A percentile compares a stretch with the other conserved stretches of the same genome.
Conservation (phyloP, 805 yeast species). For the Teunomyces barrocoloradensis region DNA sequence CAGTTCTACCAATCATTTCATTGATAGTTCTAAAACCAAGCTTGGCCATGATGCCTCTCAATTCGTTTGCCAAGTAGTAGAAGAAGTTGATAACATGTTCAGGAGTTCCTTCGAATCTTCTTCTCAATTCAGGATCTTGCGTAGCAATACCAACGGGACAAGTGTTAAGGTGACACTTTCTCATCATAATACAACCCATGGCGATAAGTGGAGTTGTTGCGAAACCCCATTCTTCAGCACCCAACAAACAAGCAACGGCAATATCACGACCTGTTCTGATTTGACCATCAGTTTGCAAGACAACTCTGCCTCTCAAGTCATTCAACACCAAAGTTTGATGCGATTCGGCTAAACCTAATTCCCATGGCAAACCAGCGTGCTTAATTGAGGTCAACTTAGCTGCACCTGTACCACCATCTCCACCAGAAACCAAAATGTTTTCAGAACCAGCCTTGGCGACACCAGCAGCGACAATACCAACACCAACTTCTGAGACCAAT, state of each 20-base stretch:
- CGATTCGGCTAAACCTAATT: slow-evolving; percentile 95
- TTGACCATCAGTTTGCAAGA: slow-evolving; percentile 98
- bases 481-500: slow-evolving; percentile 97
- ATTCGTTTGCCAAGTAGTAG: slow-evolving; percentile 89
- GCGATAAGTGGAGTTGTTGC: slow-evolving; percentile 97
- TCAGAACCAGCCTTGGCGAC: slow-evolving; percentile 99
- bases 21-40: slow-evolving; percentile 93
- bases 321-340: slow-evolving; percentile 95
- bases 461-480: slow-evolving; percentile 98
- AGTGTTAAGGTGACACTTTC: slow-evolving; percentile 89
- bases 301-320: slow-evolving; percentile 92
- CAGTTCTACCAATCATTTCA: slow-evolving; percentile 98
- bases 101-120: slow-evolving; percentile 93
- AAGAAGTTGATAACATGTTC: slow-evolving; percentile 98
- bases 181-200: slow-evolving; percentile 96
- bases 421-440: slow-evolving; percentile 92
- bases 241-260: slow-evolving; percentile 91
- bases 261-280: slow-evolving; percentile 95
- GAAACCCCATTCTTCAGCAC: slow-evolving; percentile 98
- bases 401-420: slow-evolving; percentile 99
- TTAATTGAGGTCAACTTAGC: slow-evolving; percentile 96
- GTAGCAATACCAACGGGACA: slow-evolving; percentile 99
- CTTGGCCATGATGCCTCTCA: slow-evolving; percentile 89
- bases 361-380: slow-evolving; percentile 99
- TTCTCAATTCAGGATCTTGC: slow-evolving; percentile 91